A percentile compares a stretch with the other conserved stretches of the same genome.
Conservation (phyloP, 1,284 basidiomycete genomes). For the Phlebopus sp. region DNA sequence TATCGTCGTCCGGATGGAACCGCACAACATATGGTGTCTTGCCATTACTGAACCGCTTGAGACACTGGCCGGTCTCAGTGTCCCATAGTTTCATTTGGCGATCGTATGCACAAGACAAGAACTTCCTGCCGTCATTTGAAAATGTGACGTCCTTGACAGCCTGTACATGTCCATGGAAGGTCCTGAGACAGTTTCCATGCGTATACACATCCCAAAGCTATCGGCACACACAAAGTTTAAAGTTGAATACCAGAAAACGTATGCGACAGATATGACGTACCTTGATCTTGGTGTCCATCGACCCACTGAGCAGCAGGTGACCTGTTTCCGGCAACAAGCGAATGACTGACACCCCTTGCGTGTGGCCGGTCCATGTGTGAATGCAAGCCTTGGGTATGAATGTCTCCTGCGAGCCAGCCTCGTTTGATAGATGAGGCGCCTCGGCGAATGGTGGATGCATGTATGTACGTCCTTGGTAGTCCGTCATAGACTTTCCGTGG, state of each 20-base stretch:
- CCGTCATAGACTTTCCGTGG: conserved; percentile 95
- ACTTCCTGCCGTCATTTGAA: conserved; percentile 87
- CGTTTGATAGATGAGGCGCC: conserved; percentile 75
- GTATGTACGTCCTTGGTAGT: conserved; percentile 98
- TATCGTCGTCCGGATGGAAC: conserved; percentile 95
- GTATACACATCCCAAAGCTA: conserved; percentile 99
- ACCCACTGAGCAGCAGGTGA: conserved; percentile 89
- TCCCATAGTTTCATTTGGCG: conserved; percentile 99
- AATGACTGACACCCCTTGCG: conserved; percentile 92
- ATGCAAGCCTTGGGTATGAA: conserved; percentile 95
- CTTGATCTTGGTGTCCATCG: conserved; percentile 99
- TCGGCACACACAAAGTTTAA: conserved; percentile 6
- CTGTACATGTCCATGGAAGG: conserved; percentile 96
- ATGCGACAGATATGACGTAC: conserved; percentile 40
- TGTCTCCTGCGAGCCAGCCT: conserved; percentile 83
- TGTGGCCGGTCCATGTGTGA: conserved; percentile 98
- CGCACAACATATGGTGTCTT: conserved; percentile 94
- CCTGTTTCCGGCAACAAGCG: conserved; percentile 91
- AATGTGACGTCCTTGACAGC: conserved; percentile 96
- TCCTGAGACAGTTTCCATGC: conserved; percentile 93
- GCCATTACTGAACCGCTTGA: conserved; percentile 94
- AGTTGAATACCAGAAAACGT: conserved; percentile 1
- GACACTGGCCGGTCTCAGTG: conserved; percentile 95
- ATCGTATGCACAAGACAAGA: conserved; percentile 94
- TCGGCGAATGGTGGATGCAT: conserved; percentile 89